These are phyloP conservation scores for Cylindricascospora bacillispora DNA, from an alignment of 1,139 yeast species.

Conservation along the genomic window DNA sequence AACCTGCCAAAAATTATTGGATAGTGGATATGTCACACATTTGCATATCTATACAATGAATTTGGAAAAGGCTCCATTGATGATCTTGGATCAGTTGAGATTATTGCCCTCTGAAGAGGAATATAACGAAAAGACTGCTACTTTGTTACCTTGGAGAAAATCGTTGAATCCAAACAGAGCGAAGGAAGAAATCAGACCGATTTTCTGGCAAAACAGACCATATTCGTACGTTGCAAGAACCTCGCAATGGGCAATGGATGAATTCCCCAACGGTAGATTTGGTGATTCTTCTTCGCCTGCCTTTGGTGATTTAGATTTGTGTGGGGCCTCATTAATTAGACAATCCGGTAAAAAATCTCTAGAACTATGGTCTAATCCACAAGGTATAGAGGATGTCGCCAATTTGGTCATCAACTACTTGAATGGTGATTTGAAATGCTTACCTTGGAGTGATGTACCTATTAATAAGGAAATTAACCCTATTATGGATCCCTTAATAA, in stretches of 20 bases:
- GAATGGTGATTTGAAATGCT: slow-evolving; percentile 53
- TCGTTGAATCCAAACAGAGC: slow-evolving; percentile 72
- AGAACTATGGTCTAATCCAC: slow-evolving; percentile 83
- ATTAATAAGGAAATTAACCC: slow-evolving; percentile 63
- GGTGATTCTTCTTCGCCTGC: slow-evolving; percentile 93
- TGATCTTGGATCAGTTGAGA: slow-evolving; percentile 69
- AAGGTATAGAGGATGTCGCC: slow-evolving; percentile 43
- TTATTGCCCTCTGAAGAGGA: slow-evolving; percentile 31
- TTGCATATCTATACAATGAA: slow-evolving; percentile 95
- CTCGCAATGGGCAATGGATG: slow-evolving; percentile 69
- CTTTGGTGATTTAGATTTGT: slow-evolving; percentile 71
- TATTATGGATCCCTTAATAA: slow-evolving; percentile 47
- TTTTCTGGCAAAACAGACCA: slow-evolving; percentile 92
- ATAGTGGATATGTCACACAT: slow-evolving; percentile 67
- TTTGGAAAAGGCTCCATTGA: slow-evolving; percentile 76
- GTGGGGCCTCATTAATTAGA: slow-evolving; percentile 66
- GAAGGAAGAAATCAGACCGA: slow-evolving; percentile 81
- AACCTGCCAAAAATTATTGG: slow-evolving; percentile 64
- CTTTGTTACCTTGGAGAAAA: slow-evolving; percentile 73
- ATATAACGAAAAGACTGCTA: slow-evolving; percentile 12
- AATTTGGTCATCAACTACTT: slow-evolving; percentile 52
- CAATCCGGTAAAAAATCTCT: slow-evolving; percentile 67
- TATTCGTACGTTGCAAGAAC: slow-evolving; percentile 84
- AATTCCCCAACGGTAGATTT: slow-evolving; percentile 91
- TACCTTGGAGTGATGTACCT: slow-evolving; percentile 95